Evolutionary conservation across 1,139 yeast genomes (phyloP).

Genomic region (Sugiyamaella xylanicola): DNA sequence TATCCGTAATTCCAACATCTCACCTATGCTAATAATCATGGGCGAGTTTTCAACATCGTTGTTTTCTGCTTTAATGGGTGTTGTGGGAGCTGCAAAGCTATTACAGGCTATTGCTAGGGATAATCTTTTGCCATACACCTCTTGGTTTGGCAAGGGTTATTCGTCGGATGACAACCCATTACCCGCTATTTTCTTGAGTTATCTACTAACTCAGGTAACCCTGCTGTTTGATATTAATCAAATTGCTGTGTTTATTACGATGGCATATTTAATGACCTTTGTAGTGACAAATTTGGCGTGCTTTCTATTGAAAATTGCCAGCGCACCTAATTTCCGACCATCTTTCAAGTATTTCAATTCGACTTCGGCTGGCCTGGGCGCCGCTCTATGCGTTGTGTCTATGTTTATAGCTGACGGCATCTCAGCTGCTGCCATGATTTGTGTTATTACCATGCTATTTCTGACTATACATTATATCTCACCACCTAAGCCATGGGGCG

Average conservation of each 20-base stretch:
- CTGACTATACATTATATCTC: conserved; percentile 82
- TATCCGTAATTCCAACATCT: conserved; percentile 74
- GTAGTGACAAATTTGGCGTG: conserved; percentile 93
- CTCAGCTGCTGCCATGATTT: conserved; percentile 76
- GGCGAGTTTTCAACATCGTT: conserved; percentile 91
- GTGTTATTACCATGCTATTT: conserved; percentile 65
- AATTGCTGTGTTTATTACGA: conserved; percentile 91
- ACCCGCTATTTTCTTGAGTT: conserved; percentile 70
- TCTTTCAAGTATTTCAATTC: conserved; percentile 85
- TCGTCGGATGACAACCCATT: conserved; percentile 53
- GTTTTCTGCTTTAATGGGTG: conserved; percentile 91
- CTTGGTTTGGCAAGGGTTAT: conserved; percentile 56
- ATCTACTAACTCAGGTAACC: conserved; percentile 79
- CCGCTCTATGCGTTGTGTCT: conserved; percentile 67
- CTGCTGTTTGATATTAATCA: conserved; percentile 87
- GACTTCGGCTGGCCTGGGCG: conserved; percentile 78
- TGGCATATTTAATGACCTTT: conserved; percentile 96
- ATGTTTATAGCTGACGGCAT: conserved; percentile 94
- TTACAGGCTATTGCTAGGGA: conserved; percentile 91
- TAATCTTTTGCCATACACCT: conserved; percentile 74
- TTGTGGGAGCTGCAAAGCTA: conserved; percentile 91
- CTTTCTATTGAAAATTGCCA: conserved; percentile 77
- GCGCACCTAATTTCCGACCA: conserved; percentile 97
- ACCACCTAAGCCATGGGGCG: conserved; percentile 97
- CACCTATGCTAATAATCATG: conserved; percentile 68